Evolutionary conservation across 495 filamentous ascomycete genomes (phyloP).

Genomic region (Aspergillus heteromorphus): DNA sequence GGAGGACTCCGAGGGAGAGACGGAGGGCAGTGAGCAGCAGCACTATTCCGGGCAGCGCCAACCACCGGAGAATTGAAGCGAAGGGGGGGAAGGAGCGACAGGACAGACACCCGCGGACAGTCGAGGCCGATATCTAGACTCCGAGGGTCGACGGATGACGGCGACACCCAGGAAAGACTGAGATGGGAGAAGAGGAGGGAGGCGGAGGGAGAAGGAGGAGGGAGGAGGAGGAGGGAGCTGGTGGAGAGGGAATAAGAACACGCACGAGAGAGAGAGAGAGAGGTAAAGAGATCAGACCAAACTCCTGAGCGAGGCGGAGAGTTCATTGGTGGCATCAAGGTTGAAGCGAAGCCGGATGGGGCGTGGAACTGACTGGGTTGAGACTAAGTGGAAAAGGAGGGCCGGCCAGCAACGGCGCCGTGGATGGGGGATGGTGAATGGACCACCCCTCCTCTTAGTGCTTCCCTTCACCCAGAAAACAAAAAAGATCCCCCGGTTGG

Average conservation of each 20-base stretch:
- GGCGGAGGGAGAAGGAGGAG: neutral
- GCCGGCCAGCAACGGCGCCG: neutral
- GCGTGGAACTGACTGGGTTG: constrained; percentile 4
- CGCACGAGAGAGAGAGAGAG: constrained; percentile 3
- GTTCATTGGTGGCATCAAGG: constrained; percentile 18
- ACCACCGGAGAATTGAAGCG: neutral
- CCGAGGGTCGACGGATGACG: too few species aligned
- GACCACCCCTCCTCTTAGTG: neutral
- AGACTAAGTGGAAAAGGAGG: constrained; percentile 4
- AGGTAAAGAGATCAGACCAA: too few species aligned
- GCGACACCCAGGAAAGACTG: neutral
- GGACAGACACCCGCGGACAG: neutral
- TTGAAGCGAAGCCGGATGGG: constrained; percentile 15
- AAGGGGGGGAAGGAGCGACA: neutral
- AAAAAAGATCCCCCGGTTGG: too few species aligned
- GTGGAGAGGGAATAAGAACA: neutral
- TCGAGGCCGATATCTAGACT: too few species aligned
- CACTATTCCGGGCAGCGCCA: too few species aligned
- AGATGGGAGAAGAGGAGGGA: neutral
- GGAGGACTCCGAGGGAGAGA: neutral
- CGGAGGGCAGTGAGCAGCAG: neutral
- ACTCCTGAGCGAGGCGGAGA: constrained; percentile 18
- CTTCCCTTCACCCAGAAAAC: too few species aligned
- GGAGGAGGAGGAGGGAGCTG: neutral
- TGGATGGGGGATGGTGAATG: neutral